Conservation (phyloP, 108 stramenopile species). For the Skeletonema potamos region DNA sequence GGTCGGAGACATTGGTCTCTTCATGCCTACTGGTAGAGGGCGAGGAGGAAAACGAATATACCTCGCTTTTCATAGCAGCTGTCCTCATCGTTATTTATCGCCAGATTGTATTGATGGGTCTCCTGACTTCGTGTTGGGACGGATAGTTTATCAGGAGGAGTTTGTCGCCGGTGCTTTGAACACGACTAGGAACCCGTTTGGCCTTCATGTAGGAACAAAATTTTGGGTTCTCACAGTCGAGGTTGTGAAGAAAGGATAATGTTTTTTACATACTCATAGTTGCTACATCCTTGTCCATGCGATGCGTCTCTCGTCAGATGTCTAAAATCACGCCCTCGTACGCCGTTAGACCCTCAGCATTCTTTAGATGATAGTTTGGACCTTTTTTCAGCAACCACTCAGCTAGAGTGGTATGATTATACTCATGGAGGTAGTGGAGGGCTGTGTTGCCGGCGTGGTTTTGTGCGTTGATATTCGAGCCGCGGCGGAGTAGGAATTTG, state of each 20-base stretch:
- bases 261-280: background rate
- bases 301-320: background rate
- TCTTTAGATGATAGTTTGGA: slow-evolving; percentile 68
- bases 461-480: slow-evolving; percentile 77
- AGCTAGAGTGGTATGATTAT: slow-evolving; percentile 65
- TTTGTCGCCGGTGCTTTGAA: slow-evolving; percentile 67
- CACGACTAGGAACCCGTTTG: slow-evolving; percentile 80
- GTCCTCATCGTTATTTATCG: slow-evolving; percentile 81
- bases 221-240: slow-evolving; percentile 85
- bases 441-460: slow-evolving; percentile 78
- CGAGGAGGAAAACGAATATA: slow-evolving; percentile 72
- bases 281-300: no score
- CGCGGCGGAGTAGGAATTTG: slow-evolving; percentile 78
- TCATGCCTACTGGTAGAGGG: slow-evolving; percentile 83
- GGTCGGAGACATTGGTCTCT: slow-evolving; percentile 81
- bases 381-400: slow-evolving; percentile 82
- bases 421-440: slow-evolving; percentile 78
- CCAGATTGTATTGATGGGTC: slow-evolving; percentile 70
- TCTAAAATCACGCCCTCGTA: slow-evolving; percentile 60
- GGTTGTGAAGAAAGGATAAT: slow-evolving; percentile 52
- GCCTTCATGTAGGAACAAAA: slow-evolving; percentile 80
- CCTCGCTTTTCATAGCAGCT: slow-evolving; percentile 81
- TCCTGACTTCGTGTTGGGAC: slow-evolving; percentile 80
- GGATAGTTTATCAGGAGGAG: slow-evolving; percentile 80
- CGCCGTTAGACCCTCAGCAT: slow-evolving; percentile 72